These are phyloP conservation scores for Podila horticola DNA, from an alignment of 192 early-diverging fungal species.

Conservation along the genomic window DNA sequence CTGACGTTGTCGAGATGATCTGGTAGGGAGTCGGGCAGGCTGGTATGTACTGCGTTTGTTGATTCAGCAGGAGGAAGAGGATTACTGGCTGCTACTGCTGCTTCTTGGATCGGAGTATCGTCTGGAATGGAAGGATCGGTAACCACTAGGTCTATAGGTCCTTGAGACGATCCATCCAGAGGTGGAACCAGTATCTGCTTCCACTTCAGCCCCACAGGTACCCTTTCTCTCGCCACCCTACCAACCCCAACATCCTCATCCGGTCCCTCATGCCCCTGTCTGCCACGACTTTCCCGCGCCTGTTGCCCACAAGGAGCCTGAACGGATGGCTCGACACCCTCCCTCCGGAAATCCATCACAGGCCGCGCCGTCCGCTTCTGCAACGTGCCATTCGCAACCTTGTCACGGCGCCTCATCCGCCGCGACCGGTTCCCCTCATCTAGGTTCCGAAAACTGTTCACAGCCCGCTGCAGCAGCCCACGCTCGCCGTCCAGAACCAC, in stretches of 20 bases:
- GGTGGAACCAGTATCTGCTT: neutral
- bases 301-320: no score
- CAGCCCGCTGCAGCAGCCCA: constrained; percentile 86
- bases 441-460: constrained; percentile 81
- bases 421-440: constrained; percentile 78
- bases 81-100: no score
- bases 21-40: neutral
- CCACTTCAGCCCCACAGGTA: neutral
- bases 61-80: neutral
- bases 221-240: no score
- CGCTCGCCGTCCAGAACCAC: constrained; percentile 70
- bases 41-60: neutral
- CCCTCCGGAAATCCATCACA: neutral
- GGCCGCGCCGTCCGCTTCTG: constrained; percentile 45
- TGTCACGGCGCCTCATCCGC: constrained; percentile 78
- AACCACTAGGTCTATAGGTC: neutral
- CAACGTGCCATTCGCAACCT: constrained; percentile 66
- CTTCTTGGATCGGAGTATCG: no score
- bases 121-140: neutral
- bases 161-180: neutral
- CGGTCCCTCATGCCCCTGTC: no score
- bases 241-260: no score
- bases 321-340: no score
- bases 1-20: neutral
- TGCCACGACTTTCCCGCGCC: no score